Evolutionary conservation across 148 eudicot genomes (phyloP).

Genomic region (Tetragonia tetragonoides): DNA sequence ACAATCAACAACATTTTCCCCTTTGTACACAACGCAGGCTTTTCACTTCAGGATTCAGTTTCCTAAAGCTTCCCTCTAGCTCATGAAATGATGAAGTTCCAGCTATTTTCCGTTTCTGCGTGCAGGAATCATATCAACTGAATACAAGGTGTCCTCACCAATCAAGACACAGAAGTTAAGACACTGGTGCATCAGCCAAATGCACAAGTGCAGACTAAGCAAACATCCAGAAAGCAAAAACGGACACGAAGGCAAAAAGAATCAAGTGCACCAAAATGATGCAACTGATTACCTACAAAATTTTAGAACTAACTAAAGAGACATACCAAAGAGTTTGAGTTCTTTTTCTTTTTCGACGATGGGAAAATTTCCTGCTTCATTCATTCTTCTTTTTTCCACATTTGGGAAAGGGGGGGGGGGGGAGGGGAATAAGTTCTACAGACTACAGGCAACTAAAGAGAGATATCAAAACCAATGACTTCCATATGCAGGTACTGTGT

Average conservation of each 20-base stretch:
- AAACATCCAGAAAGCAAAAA: background rate
- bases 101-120: background rate
- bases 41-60: too few relatives aligned
- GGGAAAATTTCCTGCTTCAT: too few relatives aligned
- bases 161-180: background rate
- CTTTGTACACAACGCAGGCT: background rate
- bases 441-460: background rate
- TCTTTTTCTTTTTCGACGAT: too few relatives aligned
- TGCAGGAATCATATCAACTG: conserved; percentile 2
- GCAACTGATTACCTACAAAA: background rate
- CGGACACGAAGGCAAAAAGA: too few relatives aligned
- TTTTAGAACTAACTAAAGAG: too few relatives aligned
- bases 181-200: background rate
- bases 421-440: background rate
- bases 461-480: background rate
- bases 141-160: background rate
- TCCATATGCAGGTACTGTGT: background rate
- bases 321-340: too few relatives aligned
- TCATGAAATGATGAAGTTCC: background rate
- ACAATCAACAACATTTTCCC: background rate
- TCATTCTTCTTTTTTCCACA: too few relatives aligned
- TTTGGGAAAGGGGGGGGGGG: too few relatives aligned
- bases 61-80: too few relatives aligned
- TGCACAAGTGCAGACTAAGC: background rate
- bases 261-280: background rate